Evolutionary conservation across 495 filamentous ascomycete species (phyloP).

Genomic region (Collariella sp.): DNA sequence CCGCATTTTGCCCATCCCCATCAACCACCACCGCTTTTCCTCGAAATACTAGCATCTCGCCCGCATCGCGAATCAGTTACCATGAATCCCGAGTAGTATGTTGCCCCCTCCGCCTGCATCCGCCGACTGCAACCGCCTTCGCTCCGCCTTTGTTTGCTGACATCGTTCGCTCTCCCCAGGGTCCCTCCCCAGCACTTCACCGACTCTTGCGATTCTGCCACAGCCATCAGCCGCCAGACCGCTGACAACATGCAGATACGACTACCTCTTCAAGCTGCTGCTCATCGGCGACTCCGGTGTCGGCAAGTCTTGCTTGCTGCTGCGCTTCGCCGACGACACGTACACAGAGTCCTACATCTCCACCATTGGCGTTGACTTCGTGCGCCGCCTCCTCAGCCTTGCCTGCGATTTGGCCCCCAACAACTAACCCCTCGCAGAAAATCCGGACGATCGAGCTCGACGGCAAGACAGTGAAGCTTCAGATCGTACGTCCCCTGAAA

Average conservation of each 20-base stretch:
- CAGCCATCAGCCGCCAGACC: conserved; percentile 4
- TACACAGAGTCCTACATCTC: conserved; percentile 99
- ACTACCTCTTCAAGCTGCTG: conserved; percentile 99
- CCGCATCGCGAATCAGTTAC: conserved; percentile 30
- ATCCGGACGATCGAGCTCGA: conserved; percentile 99
- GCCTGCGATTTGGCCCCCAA: conserved; percentile 11
- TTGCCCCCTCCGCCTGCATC: conserved; percentile 22
- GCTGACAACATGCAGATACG: conserved; percentile 62
- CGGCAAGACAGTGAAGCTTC: conserved; percentile 98
- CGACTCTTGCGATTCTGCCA: not conserved
- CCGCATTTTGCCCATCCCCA: conserved; percentile 13
- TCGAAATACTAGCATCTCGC: not conserved
- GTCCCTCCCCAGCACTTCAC: conserved; percentile 13
- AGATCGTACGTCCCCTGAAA: conserved; percentile 65
- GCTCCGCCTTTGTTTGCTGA: conserved; percentile 13
- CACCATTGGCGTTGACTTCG: conserved; percentile 98
- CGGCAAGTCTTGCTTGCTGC: conserved; percentile 95
- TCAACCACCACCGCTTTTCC: conserved; percentile 2
- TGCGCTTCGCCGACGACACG: conserved; percentile 97
- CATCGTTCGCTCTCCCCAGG: conserved; percentile 18
- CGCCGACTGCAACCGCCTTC: conserved; percentile 7
- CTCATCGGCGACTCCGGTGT: conserved; percentile 99
- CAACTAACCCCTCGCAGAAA: conserved; percentile 57
- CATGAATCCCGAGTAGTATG: conserved; percentile 96
- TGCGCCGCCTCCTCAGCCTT: conserved; percentile 40